Conservation (phyloP, 2,329 filamentous ascomycete genomes). For the Neonectria ditissima region DNA sequence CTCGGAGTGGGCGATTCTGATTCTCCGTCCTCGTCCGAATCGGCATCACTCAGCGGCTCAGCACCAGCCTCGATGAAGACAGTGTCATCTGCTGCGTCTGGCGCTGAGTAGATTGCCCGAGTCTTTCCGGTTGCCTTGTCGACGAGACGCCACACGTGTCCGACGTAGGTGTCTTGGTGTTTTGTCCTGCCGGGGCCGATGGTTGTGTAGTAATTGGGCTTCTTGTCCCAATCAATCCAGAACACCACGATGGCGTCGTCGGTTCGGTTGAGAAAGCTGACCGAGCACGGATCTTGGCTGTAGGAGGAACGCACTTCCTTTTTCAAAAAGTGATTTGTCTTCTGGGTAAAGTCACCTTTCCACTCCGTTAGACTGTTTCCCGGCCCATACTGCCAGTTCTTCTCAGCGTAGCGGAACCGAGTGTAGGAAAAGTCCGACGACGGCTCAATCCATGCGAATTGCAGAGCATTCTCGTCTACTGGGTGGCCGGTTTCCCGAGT, state of each 20-base stretch:
- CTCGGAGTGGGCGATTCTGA: neutral
- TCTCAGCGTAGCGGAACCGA: constrained; percentile 33
- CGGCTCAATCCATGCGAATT: constrained; percentile 42
- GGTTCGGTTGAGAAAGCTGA: constrained; percentile 44
- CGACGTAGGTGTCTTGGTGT: constrained; percentile 35
- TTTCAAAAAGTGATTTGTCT: constrained; percentile 1
- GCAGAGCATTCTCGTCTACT: constrained; percentile 27
- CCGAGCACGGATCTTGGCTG: constrained; percentile 17
- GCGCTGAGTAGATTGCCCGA: constrained; percentile 30
- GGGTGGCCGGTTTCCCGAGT: constrained; percentile 19
- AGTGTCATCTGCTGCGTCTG: constrained; percentile 24
- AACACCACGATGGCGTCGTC: constrained; percentile 31
- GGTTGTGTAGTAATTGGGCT: constrained; percentile 31
- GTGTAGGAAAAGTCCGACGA: constrained; percentile 23
- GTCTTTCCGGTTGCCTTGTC: constrained; percentile 23
- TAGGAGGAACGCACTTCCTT: constrained; percentile 39
- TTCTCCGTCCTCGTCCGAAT: neutral
- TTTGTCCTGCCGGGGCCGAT: constrained; percentile 27
- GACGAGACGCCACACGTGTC: constrained; percentile 39
- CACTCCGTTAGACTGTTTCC: constrained; percentile 30
- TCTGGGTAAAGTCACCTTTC: constrained; percentile 31
- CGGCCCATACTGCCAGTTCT: constrained; percentile 38
- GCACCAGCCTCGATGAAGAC: constrained; percentile 30
- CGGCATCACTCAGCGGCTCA: constrained; percentile 9
- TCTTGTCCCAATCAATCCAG: constrained; percentile 42